Base-by-base conservation (phyloP, 805 yeast species). In the Diddensiella santjacobensis region DNA sequence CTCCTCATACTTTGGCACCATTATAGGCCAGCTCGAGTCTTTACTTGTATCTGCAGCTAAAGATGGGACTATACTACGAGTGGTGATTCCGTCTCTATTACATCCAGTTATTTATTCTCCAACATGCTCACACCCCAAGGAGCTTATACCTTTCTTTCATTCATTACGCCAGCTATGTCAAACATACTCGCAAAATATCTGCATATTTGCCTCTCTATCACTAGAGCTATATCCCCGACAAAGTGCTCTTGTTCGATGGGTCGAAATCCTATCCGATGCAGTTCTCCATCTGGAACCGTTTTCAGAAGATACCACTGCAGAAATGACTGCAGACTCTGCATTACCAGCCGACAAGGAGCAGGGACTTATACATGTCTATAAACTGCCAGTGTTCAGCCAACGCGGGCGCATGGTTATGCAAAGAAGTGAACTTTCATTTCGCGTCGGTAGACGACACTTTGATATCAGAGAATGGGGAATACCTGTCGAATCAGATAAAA, bases 381-480 rank as follows among this genome's bases (percentile, higher is more conserved):
- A 87, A 58, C 60, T 90, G 5, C 93, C 96, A 0, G 72, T 78
- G 1, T 67, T 87, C 30, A 79, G 87, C 47, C 89, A 83, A 42
- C 64, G 81, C 19, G 98, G 99, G 0, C 72, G 79, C 57, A 90
- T 89, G 96, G 78, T 79, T 54, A 76, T 80, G 1, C 77, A 80
- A 48, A 72, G 73, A 49, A 83, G 85, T 50, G 97, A 90, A 66
- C 83, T 78, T 64, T 88, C 96, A 3, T 91, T 90, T 69, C 82
- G 83, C 61, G 87, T 88, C 55, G 91, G 96, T 11, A 77, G 85
- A 53, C 80, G 81, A 64, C 81, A 77, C 58, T 88, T 91, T 62
- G 96, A 87, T 59, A 83, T 93, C 45, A 91, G 87, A 56, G 87
- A 83, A 59, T 93, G 96, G 96, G 87, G 96, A n/a, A 93, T 93